Conservation (phyloP, 2,329 filamentous ascomycete genomes). For the Aspergillus sojae region DNA sequence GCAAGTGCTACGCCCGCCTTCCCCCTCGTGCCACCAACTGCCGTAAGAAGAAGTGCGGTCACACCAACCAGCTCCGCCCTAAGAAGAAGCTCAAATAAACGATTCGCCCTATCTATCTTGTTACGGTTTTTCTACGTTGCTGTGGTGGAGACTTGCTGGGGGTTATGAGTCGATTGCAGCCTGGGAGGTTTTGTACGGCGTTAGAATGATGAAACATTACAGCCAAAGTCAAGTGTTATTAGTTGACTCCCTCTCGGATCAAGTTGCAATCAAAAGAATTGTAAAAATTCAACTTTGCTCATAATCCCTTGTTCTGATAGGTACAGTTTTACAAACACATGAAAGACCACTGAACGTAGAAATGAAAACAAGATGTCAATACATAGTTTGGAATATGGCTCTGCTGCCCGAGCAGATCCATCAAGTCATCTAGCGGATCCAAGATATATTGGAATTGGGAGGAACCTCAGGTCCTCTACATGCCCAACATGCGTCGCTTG, state of each 20-base stretch:
- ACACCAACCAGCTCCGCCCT: conserved; percentile 99
- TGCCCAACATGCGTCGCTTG: conserved; percentile 35
- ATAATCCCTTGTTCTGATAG: conserved; percentile 13
- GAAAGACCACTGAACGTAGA: conserved; percentile 7
- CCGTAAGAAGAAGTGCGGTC: conserved; percentile 99
- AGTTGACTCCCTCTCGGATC: conserved; percentile 37
- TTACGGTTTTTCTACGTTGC: conserved; percentile 52
- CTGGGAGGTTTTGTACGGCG: conserved; percentile 41
- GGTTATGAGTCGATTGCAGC: conserved; percentile 38
- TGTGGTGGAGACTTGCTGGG: conserved; percentile 34
- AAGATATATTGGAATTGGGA: not conserved
- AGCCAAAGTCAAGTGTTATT: conserved; percentile 40
- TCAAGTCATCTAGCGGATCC: conserved; percentile 1
- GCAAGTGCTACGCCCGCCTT: conserved; percentile 99
- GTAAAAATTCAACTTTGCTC: conserved; percentile 36
- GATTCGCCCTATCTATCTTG: conserved; percentile 33
- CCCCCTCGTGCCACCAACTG: conserved; percentile 99
- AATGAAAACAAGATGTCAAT: not conserved
- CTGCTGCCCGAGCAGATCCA: conserved; percentile 21
- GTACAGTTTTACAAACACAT: conserved; percentile 15
- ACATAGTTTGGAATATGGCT: not conserved
- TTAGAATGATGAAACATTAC: conserved; percentile 44
- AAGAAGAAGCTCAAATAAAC: conserved; percentile 99
- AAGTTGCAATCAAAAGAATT: conserved; percentile 41
- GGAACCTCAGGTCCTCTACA: conserved; percentile 14